Evolutionary conservation across 768 basidiomycete species (phyloP).

Genomic region (Pisolithus orientalis): DNA sequence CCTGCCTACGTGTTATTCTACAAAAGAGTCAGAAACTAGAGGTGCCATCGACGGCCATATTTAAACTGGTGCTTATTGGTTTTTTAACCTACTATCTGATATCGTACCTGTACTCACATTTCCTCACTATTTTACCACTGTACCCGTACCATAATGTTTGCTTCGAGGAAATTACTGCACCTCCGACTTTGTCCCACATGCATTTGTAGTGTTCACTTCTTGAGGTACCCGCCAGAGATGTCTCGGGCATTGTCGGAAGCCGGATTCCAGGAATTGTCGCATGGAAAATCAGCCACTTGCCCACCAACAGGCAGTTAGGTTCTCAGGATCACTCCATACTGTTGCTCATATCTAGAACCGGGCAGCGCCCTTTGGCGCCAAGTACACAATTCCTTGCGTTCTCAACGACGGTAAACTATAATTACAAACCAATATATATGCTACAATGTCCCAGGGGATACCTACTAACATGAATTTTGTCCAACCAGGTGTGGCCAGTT

Average conservation of each 20-base stretch:
- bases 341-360: no score
- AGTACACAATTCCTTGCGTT: no score
- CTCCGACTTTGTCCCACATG: no score
- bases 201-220: no score
- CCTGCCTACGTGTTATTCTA: constrained; percentile 81
- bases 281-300: no score
- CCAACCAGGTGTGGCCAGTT: constrained; percentile 20
- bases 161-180: not conserved
- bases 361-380: no score
- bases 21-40: constrained; percentile 44
- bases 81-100: constrained; percentile 17
- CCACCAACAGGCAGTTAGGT: no score
- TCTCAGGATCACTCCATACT: no score
- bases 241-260: no score
- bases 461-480: not conserved
- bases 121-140: constrained; percentile 22
- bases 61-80: constrained; percentile 1
- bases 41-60: not conserved
- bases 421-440: not conserved
- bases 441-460: not conserved
- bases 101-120: constrained; percentile 12
- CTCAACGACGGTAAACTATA: not conserved
- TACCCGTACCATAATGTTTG: constrained; percentile 19
- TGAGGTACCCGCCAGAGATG: no score
- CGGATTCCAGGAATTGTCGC: no score